These are phyloP conservation scores for Macrolepiota albuminosa DNA, from an alignment of 768 basidiomycete species.

Conservation along the genomic window DNA sequence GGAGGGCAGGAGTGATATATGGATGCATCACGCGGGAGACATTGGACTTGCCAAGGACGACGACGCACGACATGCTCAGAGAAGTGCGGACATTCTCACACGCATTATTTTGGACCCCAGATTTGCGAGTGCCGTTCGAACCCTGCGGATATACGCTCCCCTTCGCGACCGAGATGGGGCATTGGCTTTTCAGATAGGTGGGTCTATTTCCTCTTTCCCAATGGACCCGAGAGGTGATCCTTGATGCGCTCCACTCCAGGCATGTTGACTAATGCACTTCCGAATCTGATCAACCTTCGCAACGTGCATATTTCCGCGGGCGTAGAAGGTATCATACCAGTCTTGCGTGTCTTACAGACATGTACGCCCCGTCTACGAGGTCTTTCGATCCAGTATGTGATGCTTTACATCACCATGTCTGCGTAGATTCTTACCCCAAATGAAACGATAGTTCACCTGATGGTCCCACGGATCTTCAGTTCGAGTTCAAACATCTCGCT, in stretches of 20 bases:
- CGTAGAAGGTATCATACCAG: slow-evolving; percentile 44
- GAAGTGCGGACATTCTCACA: slow-evolving; percentile 68
- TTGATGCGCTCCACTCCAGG: slow-evolving; percentile 27
- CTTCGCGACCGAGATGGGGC: slow-evolving; percentile 41
- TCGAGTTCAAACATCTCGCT: slow-evolving; percentile 49
- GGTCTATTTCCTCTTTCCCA: neutral
- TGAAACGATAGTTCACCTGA: slow-evolving; percentile 33
- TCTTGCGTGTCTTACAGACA: slow-evolving; percentile 49
- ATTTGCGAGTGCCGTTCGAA: slow-evolving; percentile 55
- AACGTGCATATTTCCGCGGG: slow-evolving; percentile 59
- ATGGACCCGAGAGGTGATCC: neutral
- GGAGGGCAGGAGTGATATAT: slow-evolving; percentile 16
- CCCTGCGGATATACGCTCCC: slow-evolving; percentile 55
- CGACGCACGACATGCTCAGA: slow-evolving; percentile 52
- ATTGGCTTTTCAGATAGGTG: slow-evolving; percentile 64
- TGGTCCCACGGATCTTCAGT: slow-evolving; percentile 39
- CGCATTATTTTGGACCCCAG: slow-evolving; percentile 55
- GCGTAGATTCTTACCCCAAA: neutral
- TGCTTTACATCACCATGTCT: neutral
- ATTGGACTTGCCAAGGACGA: slow-evolving; percentile 24
- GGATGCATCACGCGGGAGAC: slow-evolving; percentile 12
- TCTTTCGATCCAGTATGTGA: slow-evolving; percentile 50
- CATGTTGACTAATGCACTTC: slow-evolving; percentile 66
- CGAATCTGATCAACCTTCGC: slow-evolving; percentile 53
- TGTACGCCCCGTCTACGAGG: slow-evolving; percentile 49